Evolutionary conservation across 257 asterid genomes (phyloP), one percentile per base, ranked within the genome.

Genomic region (Phtheirospermum japonicum): DNA sequence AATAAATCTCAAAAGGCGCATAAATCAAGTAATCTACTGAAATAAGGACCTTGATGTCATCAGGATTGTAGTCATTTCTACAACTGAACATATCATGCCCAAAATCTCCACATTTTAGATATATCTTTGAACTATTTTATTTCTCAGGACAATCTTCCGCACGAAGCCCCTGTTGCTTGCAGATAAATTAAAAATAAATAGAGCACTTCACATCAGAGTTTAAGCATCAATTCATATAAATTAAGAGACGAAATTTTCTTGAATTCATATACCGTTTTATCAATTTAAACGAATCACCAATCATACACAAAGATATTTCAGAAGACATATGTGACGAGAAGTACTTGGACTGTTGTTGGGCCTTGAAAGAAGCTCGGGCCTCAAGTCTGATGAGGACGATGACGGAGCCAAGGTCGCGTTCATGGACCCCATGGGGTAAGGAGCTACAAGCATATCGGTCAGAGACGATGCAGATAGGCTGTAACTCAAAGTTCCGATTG

Each of bases 21-120:
- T 40, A 49, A 16, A 30, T 42, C 70, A 45, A 58, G 55, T 69
- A 39, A 0, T 51, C n/a, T n/a, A 46, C 37, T 11, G 18, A 30
- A 37, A 28, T 49, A 28, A 50, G 52, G 40, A 89, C 99, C 96
- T 89, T 82, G 57, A 89, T 78, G 72, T 89, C 97, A 12, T 83
- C 88, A 11, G 85, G 70, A 66, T 46, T 71, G 67, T 89, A 89
- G 50, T 82, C 77, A 69, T 76, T 85, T 73, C 75, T 71, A 79
- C 99, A 92, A 7, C 87, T 73, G 66, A 87, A 83, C 87, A 92
- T 80, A 13, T 86, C 96, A 77, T 89, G 99, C 46, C 94, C 99
- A 28, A 69, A 48, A 64, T 85, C 89, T 65, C 97, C 99, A 77
- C 99, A 89, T 76, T 77, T 92, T 51, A 92, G 69, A 73, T 97